Evolutionary conservation across 75 land plant genomes (phyloP).

Genomic region (Selaginella tamariscina): DNA sequence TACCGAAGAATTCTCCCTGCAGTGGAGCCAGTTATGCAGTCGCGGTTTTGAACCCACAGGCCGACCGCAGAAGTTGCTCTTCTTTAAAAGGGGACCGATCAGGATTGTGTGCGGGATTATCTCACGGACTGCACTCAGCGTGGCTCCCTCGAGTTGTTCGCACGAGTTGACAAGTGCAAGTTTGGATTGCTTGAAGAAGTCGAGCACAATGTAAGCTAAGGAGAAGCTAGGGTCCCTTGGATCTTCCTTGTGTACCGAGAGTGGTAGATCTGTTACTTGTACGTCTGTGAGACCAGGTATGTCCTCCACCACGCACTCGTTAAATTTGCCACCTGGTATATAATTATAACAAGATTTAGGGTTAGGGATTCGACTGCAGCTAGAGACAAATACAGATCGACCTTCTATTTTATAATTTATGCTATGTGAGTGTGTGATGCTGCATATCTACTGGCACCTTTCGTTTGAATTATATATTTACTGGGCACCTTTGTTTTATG

Average conservation of each 20-base stretch:
- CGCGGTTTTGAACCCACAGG: background rate
- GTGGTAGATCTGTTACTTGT: background rate
- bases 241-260: background rate
- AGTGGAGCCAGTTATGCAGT: constrained; percentile 5
- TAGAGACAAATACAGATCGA: background rate
- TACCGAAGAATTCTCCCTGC: background rate
- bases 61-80: background rate
- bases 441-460: background rate
- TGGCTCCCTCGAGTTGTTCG: background rate
- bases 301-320: background rate
- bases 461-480: too few species aligned
- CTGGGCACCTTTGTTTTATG: too few species aligned
- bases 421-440: background rate
- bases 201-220: background rate
- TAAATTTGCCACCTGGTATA: background rate
- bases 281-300: background rate
- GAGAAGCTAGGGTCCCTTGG: background rate
- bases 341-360: background rate
- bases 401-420: too few species aligned
- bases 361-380: background rate
- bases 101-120: background rate
- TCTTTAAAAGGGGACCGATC: background rate
- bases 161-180: background rate
- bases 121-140: background rate
- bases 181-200: background rate